Percentiles rank a stretch among this genome's conserved stretches.
phyloP scores from a whole-genome alignment of 176 grass and related monocot genomes.

The Ensete ventricosum region DNA sequence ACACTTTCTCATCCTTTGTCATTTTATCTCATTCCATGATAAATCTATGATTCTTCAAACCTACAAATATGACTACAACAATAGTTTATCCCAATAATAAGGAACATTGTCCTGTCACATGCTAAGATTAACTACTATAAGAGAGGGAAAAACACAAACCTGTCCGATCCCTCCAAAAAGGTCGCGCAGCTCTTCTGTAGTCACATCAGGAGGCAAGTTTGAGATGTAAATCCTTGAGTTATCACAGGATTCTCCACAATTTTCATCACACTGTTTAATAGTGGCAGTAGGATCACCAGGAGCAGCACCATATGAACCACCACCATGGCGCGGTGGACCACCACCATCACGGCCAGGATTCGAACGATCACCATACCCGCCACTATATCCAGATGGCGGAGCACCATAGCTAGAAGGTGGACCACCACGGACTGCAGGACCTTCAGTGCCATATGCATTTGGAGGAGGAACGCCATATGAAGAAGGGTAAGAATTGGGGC shows the following conservation, averaged over 20 bases:
- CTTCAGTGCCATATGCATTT: constrained; percentile 40
- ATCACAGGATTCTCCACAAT: constrained; percentile 82
- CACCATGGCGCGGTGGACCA: constrained; percentile 30
- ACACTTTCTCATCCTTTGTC: too few relatives aligned
- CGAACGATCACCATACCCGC: constrained; percentile 47
- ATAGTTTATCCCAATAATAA: neutral
- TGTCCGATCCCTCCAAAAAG: constrained; percentile 94
- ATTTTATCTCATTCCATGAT: too few relatives aligned
- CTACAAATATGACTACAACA: neutral
- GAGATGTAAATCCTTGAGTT: constrained; percentile 98
- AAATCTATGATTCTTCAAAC: too few relatives aligned
- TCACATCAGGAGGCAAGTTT: constrained; percentile 90
- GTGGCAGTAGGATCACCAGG: constrained; percentile 29
- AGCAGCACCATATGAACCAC: constrained; percentile 38
- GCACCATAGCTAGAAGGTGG: constrained; percentile 22
- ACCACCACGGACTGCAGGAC: constrained; percentile 31
- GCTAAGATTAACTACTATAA: too few relatives aligned
- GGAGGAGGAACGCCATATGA: constrained; percentile 65
- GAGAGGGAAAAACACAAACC: constrained; percentile 27
- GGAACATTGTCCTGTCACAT: neutral
- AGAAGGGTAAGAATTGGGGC: constrained; percentile 65
- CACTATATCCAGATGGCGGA: constrained; percentile 42
- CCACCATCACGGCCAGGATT: constrained; percentile 37
- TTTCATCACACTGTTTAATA: constrained; percentile 92
- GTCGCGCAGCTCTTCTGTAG: constrained; percentile 81